Percentiles rank a stretch among this genome's conserved stretches.
These are phyloP conservation scores for Ricinus communis DNA, from an alignment of 345 rosid genomes.

Conservation along the genomic window DNA sequence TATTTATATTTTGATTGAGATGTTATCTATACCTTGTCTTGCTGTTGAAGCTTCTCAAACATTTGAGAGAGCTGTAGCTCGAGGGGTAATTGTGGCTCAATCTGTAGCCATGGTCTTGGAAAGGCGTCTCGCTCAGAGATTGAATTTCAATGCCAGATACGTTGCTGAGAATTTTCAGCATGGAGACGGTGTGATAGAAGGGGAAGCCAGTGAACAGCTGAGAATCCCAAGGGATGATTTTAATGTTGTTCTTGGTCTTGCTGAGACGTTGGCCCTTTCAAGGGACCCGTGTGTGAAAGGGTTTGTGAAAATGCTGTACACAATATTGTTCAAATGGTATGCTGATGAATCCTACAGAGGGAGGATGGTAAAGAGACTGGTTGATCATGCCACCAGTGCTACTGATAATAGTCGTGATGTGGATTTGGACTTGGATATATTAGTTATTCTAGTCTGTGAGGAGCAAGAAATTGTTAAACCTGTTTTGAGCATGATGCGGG, in stretches of 20 bases:
- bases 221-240: constrained; percentile 68
- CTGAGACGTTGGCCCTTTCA: constrained; percentile 82
- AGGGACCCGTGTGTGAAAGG: constrained; percentile 68
- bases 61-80: constrained; percentile 85
- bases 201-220: constrained; percentile 62
- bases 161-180: constrained; percentile 51
- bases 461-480: constrained; percentile 75
- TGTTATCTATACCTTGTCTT: constrained; percentile 87
- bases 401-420: constrained; percentile 59
- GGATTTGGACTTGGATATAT: constrained; percentile 75
- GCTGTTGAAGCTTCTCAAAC: constrained; percentile 89
- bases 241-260: constrained; percentile 76
- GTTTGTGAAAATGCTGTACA: constrained; percentile 82
- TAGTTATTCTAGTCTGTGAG: constrained; percentile 76
- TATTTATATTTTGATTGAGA: constrained; percentile 80
- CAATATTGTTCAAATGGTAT: constrained; percentile 79
- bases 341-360: constrained; percentile 73
- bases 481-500: constrained; percentile 79
- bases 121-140: constrained; percentile 61
- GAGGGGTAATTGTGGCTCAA: constrained; percentile 77
- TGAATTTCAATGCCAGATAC: constrained; percentile 49
- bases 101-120: constrained; percentile 84
- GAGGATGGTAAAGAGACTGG: constrained; percentile 84
- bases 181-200: constrained; percentile 58
- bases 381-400: constrained; percentile 73